A percentile compares a stretch with the other conserved stretches of the same genome.
phyloP scores from a whole-genome alignment of 2,329 filamentous ascomycete genomes.

The Trichoderma sp. region DNA sequence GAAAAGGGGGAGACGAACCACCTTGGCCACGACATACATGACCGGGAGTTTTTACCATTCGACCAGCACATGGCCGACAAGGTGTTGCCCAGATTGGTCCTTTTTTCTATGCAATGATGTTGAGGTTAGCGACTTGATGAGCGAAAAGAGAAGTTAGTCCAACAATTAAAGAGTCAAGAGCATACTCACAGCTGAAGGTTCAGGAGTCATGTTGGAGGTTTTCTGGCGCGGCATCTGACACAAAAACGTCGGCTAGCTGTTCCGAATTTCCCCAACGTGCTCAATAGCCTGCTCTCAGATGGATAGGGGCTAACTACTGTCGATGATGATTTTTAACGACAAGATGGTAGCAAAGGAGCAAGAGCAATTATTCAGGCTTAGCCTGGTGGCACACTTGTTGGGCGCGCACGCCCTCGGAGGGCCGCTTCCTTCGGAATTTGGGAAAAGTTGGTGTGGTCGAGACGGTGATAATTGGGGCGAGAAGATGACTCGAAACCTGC shows the following conservation, averaged over 20 bases:
- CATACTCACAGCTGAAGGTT: conserved; percentile 19
- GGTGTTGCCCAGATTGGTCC: conserved; percentile 23
- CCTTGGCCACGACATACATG: conserved; percentile 23
- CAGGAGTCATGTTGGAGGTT: neutral
- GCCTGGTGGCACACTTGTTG: neutral
- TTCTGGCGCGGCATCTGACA: conserved; percentile 22
- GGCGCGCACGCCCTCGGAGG: neutral
- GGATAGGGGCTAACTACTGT: neutral
- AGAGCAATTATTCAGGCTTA: neutral
- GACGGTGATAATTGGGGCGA: neutral
- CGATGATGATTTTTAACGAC: neutral
- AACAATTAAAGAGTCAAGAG: neutral
- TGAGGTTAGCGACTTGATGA: neutral
- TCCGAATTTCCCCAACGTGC: neutral
- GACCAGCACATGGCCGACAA: conserved; percentile 23
- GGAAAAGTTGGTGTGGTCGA: neutral
- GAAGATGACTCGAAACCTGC: neutral
- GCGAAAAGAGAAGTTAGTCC: neutral
- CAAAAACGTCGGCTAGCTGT: neutral
- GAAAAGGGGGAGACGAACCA: neutral
- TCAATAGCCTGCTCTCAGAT: neutral
- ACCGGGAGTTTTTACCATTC: conserved; percentile 23
- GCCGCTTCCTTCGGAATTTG: neutral
- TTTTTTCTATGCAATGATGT: neutral
- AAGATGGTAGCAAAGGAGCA: neutral